phyloP scores from a whole-genome alignment of 2,329 filamentous ascomycete species.

The Penicillium italicum region DNA sequence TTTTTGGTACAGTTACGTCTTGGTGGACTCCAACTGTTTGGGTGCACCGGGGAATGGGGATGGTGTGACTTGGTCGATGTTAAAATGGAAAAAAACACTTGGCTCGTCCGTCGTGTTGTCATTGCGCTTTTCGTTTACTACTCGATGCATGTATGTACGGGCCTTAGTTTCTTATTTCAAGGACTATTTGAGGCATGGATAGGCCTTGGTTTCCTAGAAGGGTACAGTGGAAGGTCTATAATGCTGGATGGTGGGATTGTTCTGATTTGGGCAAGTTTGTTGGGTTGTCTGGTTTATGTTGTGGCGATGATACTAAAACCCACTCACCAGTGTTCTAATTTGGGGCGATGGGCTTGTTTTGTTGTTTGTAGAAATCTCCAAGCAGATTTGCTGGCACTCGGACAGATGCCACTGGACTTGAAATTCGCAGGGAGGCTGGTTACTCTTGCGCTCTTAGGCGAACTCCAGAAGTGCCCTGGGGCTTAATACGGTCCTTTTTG shows the following conservation, averaged over 20 bases:
- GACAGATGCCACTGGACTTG: no score
- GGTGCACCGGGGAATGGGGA: not conserved
- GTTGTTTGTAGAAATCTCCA: no score
- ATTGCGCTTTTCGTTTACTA: not conserved
- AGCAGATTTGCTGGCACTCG: no score
- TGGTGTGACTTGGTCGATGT: not conserved
- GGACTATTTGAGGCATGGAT: no score
- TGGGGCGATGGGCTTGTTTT: no score
- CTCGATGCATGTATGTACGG: not conserved
- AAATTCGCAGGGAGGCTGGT: no score
- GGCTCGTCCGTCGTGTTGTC: not conserved
- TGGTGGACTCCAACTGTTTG: not conserved
- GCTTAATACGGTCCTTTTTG: no score
- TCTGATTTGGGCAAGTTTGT: not conserved
- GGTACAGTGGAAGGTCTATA: no score
- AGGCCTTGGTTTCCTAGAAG: not conserved
- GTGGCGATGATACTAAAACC: not conserved
- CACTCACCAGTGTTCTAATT: fast-evolving
- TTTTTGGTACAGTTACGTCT: not conserved
- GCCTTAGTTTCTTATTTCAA: not conserved
- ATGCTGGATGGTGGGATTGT: not conserved
- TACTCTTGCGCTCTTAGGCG: no score
- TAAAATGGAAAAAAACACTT: not conserved
- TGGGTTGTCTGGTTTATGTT: not conserved
- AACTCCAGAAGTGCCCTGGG: no score